Conservation (phyloP, 805 yeast species). For the Saccharomycopsis oosterbeekiorum region DNA sequence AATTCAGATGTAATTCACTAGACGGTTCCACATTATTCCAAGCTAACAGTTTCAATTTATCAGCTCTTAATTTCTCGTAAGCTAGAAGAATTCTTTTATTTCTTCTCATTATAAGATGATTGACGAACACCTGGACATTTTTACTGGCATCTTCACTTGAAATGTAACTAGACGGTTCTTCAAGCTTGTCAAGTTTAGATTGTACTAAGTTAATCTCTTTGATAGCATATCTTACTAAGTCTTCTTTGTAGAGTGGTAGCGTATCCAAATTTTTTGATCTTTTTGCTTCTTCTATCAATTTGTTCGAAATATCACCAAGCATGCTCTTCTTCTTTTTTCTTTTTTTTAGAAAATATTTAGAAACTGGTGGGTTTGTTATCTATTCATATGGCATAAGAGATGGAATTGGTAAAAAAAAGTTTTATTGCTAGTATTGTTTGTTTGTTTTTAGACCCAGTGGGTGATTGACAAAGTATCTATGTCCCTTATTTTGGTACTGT, state of each 20-base stretch:
- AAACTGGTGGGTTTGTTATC: no score
- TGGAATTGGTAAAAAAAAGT: no score
- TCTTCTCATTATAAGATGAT: constrained; percentile 68
- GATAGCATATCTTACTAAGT: constrained; percentile 55
- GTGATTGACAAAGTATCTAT: no score
- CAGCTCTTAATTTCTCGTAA: constrained; percentile 64
- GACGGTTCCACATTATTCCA: constrained; percentile 60
- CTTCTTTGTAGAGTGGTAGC: constrained; percentile 64
- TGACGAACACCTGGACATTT: constrained; percentile 38
- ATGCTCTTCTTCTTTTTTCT: constrained; percentile 28
- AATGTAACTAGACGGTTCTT: constrained; percentile 21
- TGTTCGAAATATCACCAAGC: constrained; percentile 86
- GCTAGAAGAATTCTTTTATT: constrained; percentile 87
- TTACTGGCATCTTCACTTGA: constrained; percentile 4
- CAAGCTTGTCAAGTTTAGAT: constrained; percentile 38
- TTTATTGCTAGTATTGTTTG: no score
- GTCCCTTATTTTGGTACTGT: no score
- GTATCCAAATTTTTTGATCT: constrained; percentile 56
- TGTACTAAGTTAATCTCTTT: constrained; percentile 63
- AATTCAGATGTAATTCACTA: constrained; percentile 33
- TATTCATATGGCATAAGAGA: no score
- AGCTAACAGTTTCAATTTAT: constrained; percentile 50
- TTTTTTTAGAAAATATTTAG: neutral
- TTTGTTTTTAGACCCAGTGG: no score
- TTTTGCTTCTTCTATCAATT: constrained; percentile 78